Base-by-base conservation (phyloP, 306 rosid species). In the Trifolium repens region DNA sequence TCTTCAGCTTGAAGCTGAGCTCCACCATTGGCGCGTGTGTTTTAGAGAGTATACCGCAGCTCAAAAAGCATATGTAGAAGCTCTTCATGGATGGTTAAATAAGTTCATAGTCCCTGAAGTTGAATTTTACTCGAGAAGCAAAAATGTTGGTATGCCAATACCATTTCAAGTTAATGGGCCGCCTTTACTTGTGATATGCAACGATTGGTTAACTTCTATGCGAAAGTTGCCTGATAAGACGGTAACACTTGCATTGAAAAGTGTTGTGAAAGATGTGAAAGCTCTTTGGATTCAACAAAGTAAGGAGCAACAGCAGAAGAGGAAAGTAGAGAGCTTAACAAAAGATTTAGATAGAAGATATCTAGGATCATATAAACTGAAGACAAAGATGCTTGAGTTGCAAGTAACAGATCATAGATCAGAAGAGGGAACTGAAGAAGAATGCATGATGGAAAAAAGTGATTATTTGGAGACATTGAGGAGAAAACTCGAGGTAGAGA, bases 61-160 rank as follows among this genome's bases (percentile, higher is more conserved):
- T 12, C 99, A 96, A 61, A 90, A 88, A 35, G 88, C 90, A 5
- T 96, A 96, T 14, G 87, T 90, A 22, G 89, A 83, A 88, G 93
- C 99, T 67, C 96, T 96, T 55, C 82, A 90, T 43, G 96, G 96
- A 53, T 96, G 99, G 99, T 72, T 96, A 37, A 80, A 81, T 60
- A 96, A 96, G 92, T 96, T 92, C 54, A 47, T 90, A 34, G 85
- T 82, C 47, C 97, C 96, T 0, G 93, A 96, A 81, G 96, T 89
- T 12, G 93, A 89, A 71, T 79, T 92, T 71, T 92, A 84, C 83
- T 86, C 97, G 2, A 85, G 85, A 72, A 78, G 89, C 71, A 91
- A 83, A 71, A 83, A 77, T 4, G 80, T 84, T 0, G 60, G 88
- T 1, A 32, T 78, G 17, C 84, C 96, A n/a, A 35, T 79, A 24